These are phyloP conservation scores for Oenanthe sinensis DNA, from an alignment of 129 eudicot genomes.

Conservation along the genomic window DNA sequence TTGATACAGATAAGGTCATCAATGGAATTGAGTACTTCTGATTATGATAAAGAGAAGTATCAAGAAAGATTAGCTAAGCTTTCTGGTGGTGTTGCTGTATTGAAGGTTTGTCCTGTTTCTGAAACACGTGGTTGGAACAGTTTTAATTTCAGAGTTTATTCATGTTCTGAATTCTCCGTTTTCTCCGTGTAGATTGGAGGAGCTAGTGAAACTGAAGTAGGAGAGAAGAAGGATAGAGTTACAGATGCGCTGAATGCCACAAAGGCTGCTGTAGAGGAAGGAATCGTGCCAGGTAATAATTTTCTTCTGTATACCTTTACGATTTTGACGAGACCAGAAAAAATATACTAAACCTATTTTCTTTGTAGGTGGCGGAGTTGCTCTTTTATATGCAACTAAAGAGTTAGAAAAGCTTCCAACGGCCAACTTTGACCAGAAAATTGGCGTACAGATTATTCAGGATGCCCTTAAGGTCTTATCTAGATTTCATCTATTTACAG, in stretches of 20 bases:
- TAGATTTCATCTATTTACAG: no score
- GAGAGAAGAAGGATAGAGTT: conserved; percentile 86
- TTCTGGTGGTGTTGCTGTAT: conserved; percentile 92
- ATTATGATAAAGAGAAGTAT: conserved; percentile 78
- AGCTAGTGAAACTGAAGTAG: conserved; percentile 84
- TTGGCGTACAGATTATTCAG: conserved; percentile 76
- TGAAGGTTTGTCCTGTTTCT: conserved; percentile 43
- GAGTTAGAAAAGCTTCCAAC: conserved; percentile 58
- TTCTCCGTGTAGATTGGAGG: conserved; percentile 56
- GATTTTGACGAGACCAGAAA: neutral
- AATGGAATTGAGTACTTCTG: conserved; percentile 67
- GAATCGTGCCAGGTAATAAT: conserved; percentile 65
- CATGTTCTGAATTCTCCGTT: neutral
- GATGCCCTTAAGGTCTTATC: conserved; percentile 68
- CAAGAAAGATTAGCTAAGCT: conserved; percentile 88
- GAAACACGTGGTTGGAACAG: neutral
- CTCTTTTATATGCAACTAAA: conserved; percentile 75
- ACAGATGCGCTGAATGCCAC: conserved; percentile 90
- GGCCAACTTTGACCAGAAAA: conserved; percentile 79
- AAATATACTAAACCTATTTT: neutral
- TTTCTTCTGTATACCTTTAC: neutral
- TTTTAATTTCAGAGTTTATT: neutral
- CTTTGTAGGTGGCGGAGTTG: conserved; percentile 79
- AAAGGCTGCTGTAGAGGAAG: conserved; percentile 91
- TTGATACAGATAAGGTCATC: conserved; percentile 54